Evolutionary conservation across 1,284 basidiomycete genomes (phyloP).

Genomic region (Pterula multifida): DNA sequence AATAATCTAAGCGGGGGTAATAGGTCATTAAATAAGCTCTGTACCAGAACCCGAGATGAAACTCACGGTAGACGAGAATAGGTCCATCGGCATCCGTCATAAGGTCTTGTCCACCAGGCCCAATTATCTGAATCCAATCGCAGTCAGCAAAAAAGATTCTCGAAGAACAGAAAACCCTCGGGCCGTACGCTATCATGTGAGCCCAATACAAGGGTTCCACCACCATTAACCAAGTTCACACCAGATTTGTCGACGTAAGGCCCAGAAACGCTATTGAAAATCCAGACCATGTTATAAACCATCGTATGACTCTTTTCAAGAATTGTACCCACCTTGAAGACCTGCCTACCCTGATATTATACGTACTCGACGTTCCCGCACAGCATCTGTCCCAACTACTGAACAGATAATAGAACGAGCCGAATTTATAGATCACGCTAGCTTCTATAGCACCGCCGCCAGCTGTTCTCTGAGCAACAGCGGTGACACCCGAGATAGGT

Average conservation of each 20-base stretch:
- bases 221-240: slow-evolving; percentile 32
- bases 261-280: slow-evolving; percentile 18
- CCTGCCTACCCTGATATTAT: slow-evolving; percentile 47
- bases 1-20: slow-evolving; percentile 46
- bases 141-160: neutral
- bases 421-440: slow-evolving; percentile 30
- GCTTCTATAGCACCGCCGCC: slow-evolving; percentile 35
- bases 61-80: slow-evolving; percentile 30
- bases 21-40: too few species aligned
- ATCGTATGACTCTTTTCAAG: neutral
- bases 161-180: neutral
- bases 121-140: slow-evolving; percentile 24
- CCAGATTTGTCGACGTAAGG: slow-evolving; percentile 36
- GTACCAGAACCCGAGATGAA: too few species aligned
- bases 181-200: slow-evolving; percentile 29
- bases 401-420: slow-evolving; percentile 43
- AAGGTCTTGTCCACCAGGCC: slow-evolving; percentile 33
- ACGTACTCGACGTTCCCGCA: slow-evolving; percentile 36
- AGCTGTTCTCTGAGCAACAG: slow-evolving; percentile 32
- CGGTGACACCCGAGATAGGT: slow-evolving; percentile 23
- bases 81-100: slow-evolving; percentile 24
- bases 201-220: slow-evolving; percentile 39
- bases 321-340: slow-evolving; percentile 23
- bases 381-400: slow-evolving; percentile 47
- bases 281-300: neutral